Evolutionary conservation across 257 asterid genomes (phyloP), one percentile per base, ranked within the genome.

Genomic region (Sherardia arvensis): DNA sequence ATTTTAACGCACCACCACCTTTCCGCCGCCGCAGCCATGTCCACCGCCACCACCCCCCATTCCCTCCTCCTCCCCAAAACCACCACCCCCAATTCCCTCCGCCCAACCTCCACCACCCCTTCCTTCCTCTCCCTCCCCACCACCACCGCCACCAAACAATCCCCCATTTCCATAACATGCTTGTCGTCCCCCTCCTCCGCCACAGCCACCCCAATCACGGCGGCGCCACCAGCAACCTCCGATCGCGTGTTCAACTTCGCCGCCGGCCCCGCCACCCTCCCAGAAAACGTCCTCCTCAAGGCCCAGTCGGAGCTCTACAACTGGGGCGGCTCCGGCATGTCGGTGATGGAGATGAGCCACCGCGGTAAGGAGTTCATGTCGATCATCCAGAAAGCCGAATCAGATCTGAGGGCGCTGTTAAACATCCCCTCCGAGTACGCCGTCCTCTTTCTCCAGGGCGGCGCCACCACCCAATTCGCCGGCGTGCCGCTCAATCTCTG

Each of bases 331-430:
- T 83, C 81, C 32, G 98, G 98, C 76, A 88, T 91, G 96, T 91
- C 98, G 29, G 96, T 91, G 40, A 86, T 86, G 95, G 98, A 91
- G 79, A 91, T 91, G 98, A 88, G 96, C 83, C 96, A 91, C 79
- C 90, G 98, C 27, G 98, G 98, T 0, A 88, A 88, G 67, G 95
- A 88, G 48, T 91, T 88, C 77, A 79, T 82, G 40, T 91, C 98
- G 53, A 88, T 91, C 59, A 85, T 88, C 74, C 94, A 86, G 38
- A 83, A 88, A 53, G 95, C 98, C 14, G 98, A 91, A 51, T 68
- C 96, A 29, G 98, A 88, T 86, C 95, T 91, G 73, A 78, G 95
- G 0, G 7, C 82, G 66, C 88, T 91, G 1, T 94, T 91, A 68
- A 62, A 68, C 53, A 76, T 88, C 40, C 86, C 95, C 1, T 32